Evolutionary conservation across 352 stramenopile genomes (phyloP).

Genomic region (Thraustochytrium striatum): DNA sequence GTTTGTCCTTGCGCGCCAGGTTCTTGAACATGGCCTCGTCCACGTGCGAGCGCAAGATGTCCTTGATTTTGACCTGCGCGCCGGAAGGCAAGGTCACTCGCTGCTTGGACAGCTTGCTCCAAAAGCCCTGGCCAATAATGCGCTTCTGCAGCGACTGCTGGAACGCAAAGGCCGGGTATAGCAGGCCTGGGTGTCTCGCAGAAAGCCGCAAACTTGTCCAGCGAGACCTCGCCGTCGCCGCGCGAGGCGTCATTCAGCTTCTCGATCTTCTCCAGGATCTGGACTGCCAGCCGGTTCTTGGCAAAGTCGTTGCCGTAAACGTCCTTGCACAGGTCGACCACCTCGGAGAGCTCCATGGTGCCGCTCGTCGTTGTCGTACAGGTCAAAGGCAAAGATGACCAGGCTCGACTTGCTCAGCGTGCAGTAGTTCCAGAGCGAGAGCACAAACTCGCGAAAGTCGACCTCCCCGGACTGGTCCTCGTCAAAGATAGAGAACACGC

Average conservation of each 20-base stretch:
- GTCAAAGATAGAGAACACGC: conserved; percentile 53
- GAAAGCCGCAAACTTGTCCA: conserved; percentile 50
- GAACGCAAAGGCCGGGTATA: conserved; percentile 53
- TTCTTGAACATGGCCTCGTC: conserved; percentile 41
- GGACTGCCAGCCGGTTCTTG: conserved; percentile 45
- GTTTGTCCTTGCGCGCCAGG: not conserved
- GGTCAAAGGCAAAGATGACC: conserved; percentile 56
- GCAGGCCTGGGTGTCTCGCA: conserved; percentile 51
- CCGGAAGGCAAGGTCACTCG: conserved; percentile 37
- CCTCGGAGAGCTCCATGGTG: conserved; percentile 49
- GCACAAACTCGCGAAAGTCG: conserved; percentile 54
- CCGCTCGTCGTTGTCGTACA: conserved; percentile 54
- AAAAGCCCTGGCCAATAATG: conserved; percentile 49
- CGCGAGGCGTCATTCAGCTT: conserved; percentile 3
- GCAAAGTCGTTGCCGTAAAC: conserved; percentile 51
- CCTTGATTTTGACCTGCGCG: conserved; percentile 41
- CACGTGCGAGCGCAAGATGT: conserved; percentile 34
- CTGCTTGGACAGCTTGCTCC: conserved; percentile 45
- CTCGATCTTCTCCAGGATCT: conserved; percentile 51
- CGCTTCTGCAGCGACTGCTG: conserved; percentile 46
- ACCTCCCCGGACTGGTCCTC: conserved; percentile 51
- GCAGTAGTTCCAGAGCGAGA: conserved; percentile 54
- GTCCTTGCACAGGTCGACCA: conserved; percentile 53
- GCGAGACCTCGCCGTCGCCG: conserved; percentile 7
- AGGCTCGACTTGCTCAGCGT: conserved; percentile 51